phyloP scores from a whole-genome alignment of 768 basidiomycete genomes.

The Coprinellus micaceus region DNA sequence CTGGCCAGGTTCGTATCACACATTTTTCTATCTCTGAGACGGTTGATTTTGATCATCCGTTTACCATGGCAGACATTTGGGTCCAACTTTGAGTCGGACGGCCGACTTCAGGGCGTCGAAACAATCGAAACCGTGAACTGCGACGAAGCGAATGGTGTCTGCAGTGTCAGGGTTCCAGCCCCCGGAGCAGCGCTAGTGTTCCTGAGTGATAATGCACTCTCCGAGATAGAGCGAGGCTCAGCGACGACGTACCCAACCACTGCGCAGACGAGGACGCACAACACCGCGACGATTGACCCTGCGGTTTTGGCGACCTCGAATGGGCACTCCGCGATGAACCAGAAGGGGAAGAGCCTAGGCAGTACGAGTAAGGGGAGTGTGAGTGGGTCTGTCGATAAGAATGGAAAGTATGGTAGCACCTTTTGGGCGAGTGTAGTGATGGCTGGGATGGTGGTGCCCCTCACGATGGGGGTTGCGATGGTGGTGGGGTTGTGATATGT shows the following conservation, averaged over 20 bases:
- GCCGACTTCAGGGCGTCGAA: conserved; percentile 50
- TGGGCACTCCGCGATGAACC: conserved; percentile 31
- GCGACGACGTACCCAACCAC: conserved; percentile 52
- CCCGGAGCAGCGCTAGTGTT: conserved; percentile 72
- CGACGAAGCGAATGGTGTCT: conserved; percentile 45
- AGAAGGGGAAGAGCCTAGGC: conserved; percentile 11
- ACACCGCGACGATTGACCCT: conserved; percentile 55
- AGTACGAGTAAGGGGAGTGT: conserved; percentile 24
- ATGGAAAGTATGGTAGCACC: neutral
- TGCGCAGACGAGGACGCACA: conserved; percentile 49
- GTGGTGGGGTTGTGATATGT: no score
- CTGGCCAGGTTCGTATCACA: conserved; percentile 43
- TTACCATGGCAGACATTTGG: conserved; percentile 48
- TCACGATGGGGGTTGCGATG: neutral
- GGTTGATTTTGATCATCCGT: no score
- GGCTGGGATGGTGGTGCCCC: conserved; percentile 1
- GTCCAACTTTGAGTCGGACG: conserved; percentile 58
- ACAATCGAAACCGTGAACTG: conserved; percentile 56
- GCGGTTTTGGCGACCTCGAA: conserved; percentile 53
- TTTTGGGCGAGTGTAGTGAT: conserved; percentile 5
- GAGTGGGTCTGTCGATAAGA: conserved; percentile 8
- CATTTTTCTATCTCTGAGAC: neutral
- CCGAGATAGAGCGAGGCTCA: conserved; percentile 28
- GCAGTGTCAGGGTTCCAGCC: conserved; percentile 60
- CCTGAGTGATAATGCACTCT: conserved; percentile 40